Evolutionary conservation across 805 yeast genomes (phyloP).

Genomic region (Komagataella pseudopastoris): DNA sequence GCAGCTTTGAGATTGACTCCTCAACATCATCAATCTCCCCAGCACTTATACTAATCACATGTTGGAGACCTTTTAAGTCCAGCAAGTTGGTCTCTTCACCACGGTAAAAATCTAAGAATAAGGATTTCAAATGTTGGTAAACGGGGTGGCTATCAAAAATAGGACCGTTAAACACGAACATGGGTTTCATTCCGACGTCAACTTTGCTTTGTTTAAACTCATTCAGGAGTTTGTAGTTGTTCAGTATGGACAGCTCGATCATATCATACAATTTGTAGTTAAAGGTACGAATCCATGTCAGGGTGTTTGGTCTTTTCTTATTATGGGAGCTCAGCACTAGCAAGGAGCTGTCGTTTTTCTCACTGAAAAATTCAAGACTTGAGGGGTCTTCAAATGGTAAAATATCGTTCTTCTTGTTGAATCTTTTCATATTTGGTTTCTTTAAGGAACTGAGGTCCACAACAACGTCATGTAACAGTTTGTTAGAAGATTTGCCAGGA

Average conservation of each 20-base stretch:
- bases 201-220: conserved; percentile 78
- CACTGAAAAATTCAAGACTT: conserved; percentile 81
- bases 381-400: conserved; percentile 87
- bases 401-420: conserved; percentile 77
- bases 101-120: conserved; percentile 82
- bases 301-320: conserved; percentile 86
- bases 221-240: conserved; percentile 53
- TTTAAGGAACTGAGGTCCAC: conserved; percentile 81
- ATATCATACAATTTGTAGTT: conserved; percentile 85
- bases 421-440: conserved; percentile 82
- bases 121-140: conserved; percentile 72
- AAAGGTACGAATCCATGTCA: conserved; percentile 83
- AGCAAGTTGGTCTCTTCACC: conserved; percentile 71
- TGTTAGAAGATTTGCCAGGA: conserved; percentile 75
- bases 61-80: conserved; percentile 92
- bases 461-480: conserved; percentile 76
- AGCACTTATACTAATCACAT: conserved; percentile 70
- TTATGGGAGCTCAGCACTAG: conserved; percentile 68
- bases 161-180: conserved; percentile 88
- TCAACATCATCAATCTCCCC: conserved; percentile 69
- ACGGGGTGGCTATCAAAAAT: conserved; percentile 84
- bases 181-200: conserved; percentile 82
- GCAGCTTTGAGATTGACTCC: conserved; percentile 41
- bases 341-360: conserved; percentile 85
- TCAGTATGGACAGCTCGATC: conserved; percentile 73